Evolutionary conservation across 345 rosid species (phyloP).

Genomic region (Linum usitatissimum): DNA sequence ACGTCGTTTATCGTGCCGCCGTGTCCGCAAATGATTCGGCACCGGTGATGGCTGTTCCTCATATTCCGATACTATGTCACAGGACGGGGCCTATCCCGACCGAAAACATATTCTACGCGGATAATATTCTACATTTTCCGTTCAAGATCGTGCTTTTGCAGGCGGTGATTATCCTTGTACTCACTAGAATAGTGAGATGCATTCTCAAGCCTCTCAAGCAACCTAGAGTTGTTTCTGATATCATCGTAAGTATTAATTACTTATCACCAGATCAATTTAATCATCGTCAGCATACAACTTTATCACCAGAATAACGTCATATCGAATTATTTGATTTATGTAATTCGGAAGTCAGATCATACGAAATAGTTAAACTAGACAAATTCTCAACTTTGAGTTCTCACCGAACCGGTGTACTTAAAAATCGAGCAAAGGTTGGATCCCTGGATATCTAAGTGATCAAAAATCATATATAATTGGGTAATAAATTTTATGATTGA

Average conservation of each 20-base stretch:
- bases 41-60: neutral
- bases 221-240: conserved; percentile 59
- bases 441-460: no score
- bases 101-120: conserved; percentile 34
- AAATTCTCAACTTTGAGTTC: no score
- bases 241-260: conserved; percentile 36
- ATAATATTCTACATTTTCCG: conserved; percentile 28
- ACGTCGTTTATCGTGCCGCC: neutral
- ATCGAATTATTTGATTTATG: no score
- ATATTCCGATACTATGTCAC: conserved; percentile 21
- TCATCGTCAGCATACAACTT: no score
- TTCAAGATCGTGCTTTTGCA: conserved; percentile 33
- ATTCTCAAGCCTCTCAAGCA: conserved; percentile 63
- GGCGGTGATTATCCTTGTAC: conserved; percentile 27
- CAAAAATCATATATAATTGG: no score
- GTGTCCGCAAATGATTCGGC: neutral
- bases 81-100: conserved; percentile 12
- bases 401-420: no score
- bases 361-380: no score
- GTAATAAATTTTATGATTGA: no score
- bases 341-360: no score
- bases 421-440: no score
- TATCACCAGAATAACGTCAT: no score
- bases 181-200: conserved; percentile 27
- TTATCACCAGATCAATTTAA: no score